phyloP scores from a whole-genome alignment of 371 early-diverging fungal species.

The Dentiscutata heterogama region DNA sequence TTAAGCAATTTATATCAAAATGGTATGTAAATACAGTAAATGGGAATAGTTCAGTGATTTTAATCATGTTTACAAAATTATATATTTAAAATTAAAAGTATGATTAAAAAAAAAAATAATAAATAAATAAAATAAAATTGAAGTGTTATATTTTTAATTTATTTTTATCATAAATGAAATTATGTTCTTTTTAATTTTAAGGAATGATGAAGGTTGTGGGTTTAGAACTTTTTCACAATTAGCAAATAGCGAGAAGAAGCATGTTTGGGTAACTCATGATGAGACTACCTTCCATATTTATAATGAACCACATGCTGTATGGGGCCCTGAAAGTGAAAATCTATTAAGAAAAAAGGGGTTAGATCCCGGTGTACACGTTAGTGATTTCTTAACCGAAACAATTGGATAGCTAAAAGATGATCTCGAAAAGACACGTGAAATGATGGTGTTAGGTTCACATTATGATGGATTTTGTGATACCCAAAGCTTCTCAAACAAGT shows the following conservation, averaged over 20 bases:
- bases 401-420: not conserved
- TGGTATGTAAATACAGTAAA: not conserved
- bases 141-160: no score
- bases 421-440: not conserved
- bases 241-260: not conserved
- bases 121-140: no score
- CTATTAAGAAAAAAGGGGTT: not conserved
- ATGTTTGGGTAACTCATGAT: slow-evolving; percentile 29
- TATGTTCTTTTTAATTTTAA: no score
- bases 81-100: no score
- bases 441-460: not conserved
- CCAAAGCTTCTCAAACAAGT: not conserved
- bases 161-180: no score
- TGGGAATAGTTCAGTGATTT: no score
- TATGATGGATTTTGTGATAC: not conserved
- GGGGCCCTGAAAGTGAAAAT: not conserved
- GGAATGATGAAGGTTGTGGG: not conserved
- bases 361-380: not conserved
- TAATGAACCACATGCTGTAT: not conserved
- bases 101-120: no score
- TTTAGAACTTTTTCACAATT: not conserved
- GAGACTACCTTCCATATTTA: slow-evolving; percentile 7
- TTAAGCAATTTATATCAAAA: not conserved
- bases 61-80: no score
- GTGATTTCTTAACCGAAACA: slow-evolving; percentile 18